These are phyloP conservation scores for Chalciporus chontae DNA, from an alignment of 768 basidiomycete genomes.

Conservation along the genomic window DNA sequence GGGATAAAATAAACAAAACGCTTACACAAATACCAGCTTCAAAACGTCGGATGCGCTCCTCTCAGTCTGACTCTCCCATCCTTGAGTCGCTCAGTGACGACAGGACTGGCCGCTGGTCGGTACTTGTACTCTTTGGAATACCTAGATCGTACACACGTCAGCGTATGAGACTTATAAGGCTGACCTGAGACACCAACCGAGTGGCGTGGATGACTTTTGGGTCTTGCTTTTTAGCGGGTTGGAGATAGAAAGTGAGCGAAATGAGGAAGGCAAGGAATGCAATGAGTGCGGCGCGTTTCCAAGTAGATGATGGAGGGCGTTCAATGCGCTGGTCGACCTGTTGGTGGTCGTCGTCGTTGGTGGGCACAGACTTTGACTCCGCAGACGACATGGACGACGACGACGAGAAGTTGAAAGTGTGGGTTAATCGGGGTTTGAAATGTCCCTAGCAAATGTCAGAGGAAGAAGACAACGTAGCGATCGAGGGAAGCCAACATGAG, in stretches of 20 bases:
- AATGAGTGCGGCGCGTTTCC: constrained; percentile 47
- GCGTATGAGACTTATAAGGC: neutral
- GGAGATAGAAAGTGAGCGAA: constrained; percentile 41
- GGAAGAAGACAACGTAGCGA: constrained; percentile 7
- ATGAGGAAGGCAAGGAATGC: constrained; percentile 39
- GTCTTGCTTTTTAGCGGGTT: constrained; percentile 21
- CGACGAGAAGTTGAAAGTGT: too few relatives aligned
- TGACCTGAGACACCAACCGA: constrained; percentile 44
- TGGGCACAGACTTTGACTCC: constrained; percentile 1
- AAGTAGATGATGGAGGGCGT: constrained; percentile 37
- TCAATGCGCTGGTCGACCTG: constrained; percentile 32
- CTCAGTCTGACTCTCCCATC: constrained; percentile 67
- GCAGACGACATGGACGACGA: constrained; percentile 5
- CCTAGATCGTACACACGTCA: constrained; percentile 35
- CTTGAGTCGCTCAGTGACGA: constrained; percentile 72
- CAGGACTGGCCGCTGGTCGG: constrained; percentile 80
- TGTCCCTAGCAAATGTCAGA: constrained; percentile 7
- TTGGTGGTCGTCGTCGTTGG: neutral
- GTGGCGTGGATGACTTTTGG: constrained; percentile 57
- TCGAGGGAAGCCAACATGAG: neutral
- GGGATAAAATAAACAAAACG: neutral
- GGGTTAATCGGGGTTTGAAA: constrained; percentile 24
- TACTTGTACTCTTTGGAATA: constrained; percentile 83
- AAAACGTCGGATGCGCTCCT: constrained; percentile 53
- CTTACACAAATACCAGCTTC: neutral